Percentiles rank a stretch among this genome's conserved stretches.
These are phyloP conservation scores for Geosmithia flava DNA, from an alignment of 2,329 filamentous ascomycete genomes.

Conservation along the genomic window DNA sequence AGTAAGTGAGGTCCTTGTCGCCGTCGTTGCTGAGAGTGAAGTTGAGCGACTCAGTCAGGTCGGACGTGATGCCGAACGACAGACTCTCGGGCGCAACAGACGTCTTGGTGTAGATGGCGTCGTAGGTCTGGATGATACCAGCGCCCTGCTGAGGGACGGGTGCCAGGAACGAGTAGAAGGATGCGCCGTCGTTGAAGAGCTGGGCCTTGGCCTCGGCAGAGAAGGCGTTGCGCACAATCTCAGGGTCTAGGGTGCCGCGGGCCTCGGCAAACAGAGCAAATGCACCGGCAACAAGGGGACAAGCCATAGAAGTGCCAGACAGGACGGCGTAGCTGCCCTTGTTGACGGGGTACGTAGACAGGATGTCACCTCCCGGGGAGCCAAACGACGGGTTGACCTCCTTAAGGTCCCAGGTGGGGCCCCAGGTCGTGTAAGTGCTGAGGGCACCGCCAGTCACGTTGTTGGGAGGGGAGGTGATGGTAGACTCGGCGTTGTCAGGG, in stretches of 20 bases:
- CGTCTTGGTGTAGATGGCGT: conserved; percentile 41
- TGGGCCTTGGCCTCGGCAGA: conserved; percentile 35
- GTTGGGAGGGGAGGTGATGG: conserved; percentile 24
- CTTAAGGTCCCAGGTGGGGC: conserved; percentile 46
- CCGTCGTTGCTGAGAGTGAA: conserved; percentile 46
- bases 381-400: conserved; percentile 42
- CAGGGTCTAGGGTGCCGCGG: conserved; percentile 37
- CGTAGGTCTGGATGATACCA: conserved; percentile 47
- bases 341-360: conserved; percentile 40
- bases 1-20: conserved; percentile 33
- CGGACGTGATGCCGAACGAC: conserved; percentile 51
- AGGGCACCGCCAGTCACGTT: conserved; percentile 34
- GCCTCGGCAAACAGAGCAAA: conserved; percentile 40
- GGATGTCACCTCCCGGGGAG: conserved; percentile 43
- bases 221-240: conserved; percentile 33
- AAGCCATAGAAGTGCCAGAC: conserved; percentile 49
- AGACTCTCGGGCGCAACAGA: conserved; percentile 43
- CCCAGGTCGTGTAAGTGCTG: conserved; percentile 44
- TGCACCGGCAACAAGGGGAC: conserved; percentile 41
- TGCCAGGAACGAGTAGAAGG: conserved; percentile 26
- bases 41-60: conserved; percentile 34
- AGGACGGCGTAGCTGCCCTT: conserved; percentile 36
- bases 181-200: conserved; percentile 30
- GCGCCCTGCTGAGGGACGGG: conserved; percentile 49
- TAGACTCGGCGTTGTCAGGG: conserved; percentile 19